Conservation (phyloP, 1,284 basidiomycete genomes). For the Microbotryum intermedium region DNA sequence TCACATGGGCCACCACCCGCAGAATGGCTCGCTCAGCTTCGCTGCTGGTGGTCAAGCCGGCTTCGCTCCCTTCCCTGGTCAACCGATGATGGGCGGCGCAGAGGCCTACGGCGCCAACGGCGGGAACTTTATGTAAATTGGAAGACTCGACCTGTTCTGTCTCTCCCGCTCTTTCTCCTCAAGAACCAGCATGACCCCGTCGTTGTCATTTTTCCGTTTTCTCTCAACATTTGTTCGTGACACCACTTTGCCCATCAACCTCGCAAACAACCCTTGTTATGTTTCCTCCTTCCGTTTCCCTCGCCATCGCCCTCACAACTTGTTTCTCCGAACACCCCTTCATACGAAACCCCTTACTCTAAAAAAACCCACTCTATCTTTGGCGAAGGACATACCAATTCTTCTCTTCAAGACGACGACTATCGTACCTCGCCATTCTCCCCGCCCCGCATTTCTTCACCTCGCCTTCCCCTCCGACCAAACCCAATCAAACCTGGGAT, state of each 20-base stretch:
- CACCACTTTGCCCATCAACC: neutral
- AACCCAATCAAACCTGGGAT: neutral
- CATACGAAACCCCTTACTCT: too few species aligned
- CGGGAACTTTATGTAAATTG: neutral
- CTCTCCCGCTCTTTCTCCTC: constrained; percentile 1
- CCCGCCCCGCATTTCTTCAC: neutral
- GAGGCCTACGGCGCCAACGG: too few species aligned
- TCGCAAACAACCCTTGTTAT: neutral
- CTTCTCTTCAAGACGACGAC: neutral
- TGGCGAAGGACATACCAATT: neutral
- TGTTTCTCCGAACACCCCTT: neutral
- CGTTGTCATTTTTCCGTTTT: neutral
- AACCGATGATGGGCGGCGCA: neutral
- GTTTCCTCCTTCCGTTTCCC: neutral
- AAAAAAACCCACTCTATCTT: too few species aligned
- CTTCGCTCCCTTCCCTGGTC: constrained; percentile 19
- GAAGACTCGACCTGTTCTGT: constrained; percentile 6
- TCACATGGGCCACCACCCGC: constrained; percentile 8
- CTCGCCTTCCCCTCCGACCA: neutral
- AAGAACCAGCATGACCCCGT: neutral
- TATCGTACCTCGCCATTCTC: neutral
- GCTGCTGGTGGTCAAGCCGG: neutral
- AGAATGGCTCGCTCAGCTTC: neutral
- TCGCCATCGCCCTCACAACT: neutral
- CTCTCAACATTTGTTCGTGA: constrained; percentile 5